Evolutionary conservation across 768 basidiomycete genomes (phyloP), one percentile per base, ranked within the genome.

Genomic region (Kwoniella heveanensis): DNA sequence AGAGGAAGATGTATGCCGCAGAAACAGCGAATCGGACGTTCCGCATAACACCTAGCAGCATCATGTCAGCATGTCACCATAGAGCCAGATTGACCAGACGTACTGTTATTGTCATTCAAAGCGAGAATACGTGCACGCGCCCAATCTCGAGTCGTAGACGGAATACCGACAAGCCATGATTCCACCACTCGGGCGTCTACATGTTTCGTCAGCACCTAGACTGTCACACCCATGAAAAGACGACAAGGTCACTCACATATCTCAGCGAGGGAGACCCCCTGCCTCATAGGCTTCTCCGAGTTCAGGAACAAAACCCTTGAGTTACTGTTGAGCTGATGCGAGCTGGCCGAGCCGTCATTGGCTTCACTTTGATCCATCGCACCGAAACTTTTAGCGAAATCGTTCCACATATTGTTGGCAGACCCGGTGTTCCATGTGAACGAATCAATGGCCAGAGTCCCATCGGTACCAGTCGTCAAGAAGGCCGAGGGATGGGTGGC

Each of bases 171-270:
- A 8, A 68, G 62, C 67, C 67, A 68, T 27, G 67, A 68, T 25
- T 68, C 62, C 39, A 68, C 67, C n/a, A 68, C 67, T 50, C 67
- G 57, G 7, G 62, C 67, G 47, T 68, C 67, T 68, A 44, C 46
- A 47, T 47, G 5, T 6, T 19, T 51, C 49, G 7, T 22, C 26
- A 21, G 26, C 49, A 24, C n/a, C n/a, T n/a, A n/a, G n/a, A n/a
- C n/a, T 15, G 1, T 32, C 32, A 32, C 7, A 32, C 5, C 32
- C 32, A 32, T 13, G 13, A 13, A 6, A 13, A 32, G 17, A 53
- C 30, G n/a, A 13, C 10, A 27, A 26, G 25, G 19, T 25, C 27
- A 61, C 63, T 54, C 53, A 68, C 67, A 68, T 17, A 68, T 68
- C 44, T 68, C 67, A 19, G 67, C 62, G 19, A 68, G 32, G 17